Percentiles rank a stretch among this genome's conserved stretches.
phyloP scores from a whole-genome alignment of 345 rosid genomes.

The Bruguiera sexangula region DNA sequence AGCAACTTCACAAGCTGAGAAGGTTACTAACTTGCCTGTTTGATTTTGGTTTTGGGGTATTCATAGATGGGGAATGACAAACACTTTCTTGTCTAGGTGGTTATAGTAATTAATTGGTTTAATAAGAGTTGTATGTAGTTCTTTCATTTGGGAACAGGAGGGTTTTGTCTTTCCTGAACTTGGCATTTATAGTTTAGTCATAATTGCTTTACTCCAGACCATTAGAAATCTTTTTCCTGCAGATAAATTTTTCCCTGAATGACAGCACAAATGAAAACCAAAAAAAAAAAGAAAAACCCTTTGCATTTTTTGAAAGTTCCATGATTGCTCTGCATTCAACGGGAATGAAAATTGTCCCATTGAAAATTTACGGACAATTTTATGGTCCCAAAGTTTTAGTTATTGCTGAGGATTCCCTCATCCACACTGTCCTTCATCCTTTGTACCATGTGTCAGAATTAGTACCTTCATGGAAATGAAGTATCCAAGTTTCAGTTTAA shows the following conservation, averaged over 20 bases:
- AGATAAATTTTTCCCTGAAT: background rate
- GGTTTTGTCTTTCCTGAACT: background rate
- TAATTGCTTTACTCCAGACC: no score
- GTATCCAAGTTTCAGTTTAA: background rate
- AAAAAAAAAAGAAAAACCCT: no score
- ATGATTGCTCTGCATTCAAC: background rate
- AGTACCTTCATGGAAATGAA: no score
- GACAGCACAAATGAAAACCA: no score
- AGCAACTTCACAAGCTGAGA: conserved; percentile 41
- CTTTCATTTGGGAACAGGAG: background rate
- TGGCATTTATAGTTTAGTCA: background rate
- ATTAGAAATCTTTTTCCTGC: background rate
- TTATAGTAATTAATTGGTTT: background rate
- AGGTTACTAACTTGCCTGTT: conserved; percentile 30
- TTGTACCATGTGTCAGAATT: no score
- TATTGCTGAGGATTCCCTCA: no score
- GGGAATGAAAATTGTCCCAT: no score
- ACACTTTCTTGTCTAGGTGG: background rate
- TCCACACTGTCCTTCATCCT: no score
- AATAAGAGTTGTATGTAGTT: background rate
- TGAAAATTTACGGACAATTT: no score
- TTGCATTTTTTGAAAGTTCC: background rate
- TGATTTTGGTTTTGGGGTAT: background rate
- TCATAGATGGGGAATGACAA: background rate
- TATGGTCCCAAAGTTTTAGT: no score